Evolutionary conservation across 2,329 filamentous ascomycete species (phyloP), one percentile per base, ranked within the genome.

Genomic region (Bipolaris zeicola): DNA sequence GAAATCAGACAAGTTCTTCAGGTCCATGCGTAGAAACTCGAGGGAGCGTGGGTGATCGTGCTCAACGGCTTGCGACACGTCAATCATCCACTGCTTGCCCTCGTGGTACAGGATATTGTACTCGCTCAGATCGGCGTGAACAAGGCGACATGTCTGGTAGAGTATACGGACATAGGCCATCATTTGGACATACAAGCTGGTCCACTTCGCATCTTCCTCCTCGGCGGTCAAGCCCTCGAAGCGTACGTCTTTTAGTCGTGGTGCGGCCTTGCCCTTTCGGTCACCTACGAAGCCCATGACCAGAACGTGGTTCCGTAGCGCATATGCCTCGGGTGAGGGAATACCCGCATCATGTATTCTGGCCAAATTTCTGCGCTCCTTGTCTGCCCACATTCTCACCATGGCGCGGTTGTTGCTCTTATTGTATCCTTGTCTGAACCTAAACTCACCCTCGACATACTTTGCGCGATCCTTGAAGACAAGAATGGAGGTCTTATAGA

Each of bases 351-450:
- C 81, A 76, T 96, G 82, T 60, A 99, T 89, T 53, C 95, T 85
- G 65, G 92, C 88, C 70, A 99, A 78, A 77, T 99, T 99, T 39
- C 95, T 87, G 80, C 96, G 96, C 79, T 99, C 95, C 79, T 99
- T 99, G 79, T 99, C 94, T 0, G 96, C 96, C 95, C 95, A 99
- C 22, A 97, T 83, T 77, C 96, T 96, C 65, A 99, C 94, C 94
- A 98, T 98, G 65, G 94, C 92, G 46, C 93, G 87, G 79, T 92
- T 96, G 78, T 92, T 96, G 64, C 90, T 90, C 81, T 97, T 98
- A 79, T 94, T 95, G 74, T 94, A 95, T 47, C 94, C 94, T 60
- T 87, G 84, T 66, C 91, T 87, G 82, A 99, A 99, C 22, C 95
- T 85, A 78, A 93, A 92, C 78, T 99, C 95, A 64, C 95, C 95